Evolutionary conservation across 2,329 filamentous ascomycete genomes (phyloP).

Genomic region (Chaetothyriales sp.): DNA sequence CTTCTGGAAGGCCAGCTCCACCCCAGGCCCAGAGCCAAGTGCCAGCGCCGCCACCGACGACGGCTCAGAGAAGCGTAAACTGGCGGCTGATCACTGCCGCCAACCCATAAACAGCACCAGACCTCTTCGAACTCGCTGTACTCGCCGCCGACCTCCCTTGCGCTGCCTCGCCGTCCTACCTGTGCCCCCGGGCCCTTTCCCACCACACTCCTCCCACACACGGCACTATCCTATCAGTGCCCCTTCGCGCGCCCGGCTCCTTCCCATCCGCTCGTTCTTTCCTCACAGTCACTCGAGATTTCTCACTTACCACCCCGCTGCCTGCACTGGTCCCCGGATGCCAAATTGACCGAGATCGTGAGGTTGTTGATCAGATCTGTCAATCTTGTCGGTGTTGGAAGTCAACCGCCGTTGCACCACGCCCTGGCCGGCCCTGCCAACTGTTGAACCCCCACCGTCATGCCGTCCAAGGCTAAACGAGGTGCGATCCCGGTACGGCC

Average conservation of each 20-base stretch:
- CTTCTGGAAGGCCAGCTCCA: background rate
- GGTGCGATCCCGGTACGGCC: constrained; percentile 7
- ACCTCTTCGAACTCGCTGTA: background rate
- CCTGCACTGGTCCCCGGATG: constrained; percentile 8
- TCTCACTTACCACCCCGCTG: constrained; percentile 9
- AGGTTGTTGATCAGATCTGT: background rate
- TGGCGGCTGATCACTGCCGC: background rate
- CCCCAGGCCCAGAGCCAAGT: background rate
- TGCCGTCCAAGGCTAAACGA: constrained; percentile 17
- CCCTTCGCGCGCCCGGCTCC: no score
- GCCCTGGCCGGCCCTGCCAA: constrained; percentile 2
- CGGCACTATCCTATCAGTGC: background rate
- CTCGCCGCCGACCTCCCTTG: constrained; percentile 1
- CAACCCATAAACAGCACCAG: background rate
- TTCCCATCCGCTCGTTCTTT: background rate
- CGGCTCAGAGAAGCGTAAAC: background rate
- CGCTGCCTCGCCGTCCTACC: background rate
- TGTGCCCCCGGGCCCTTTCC: background rate
- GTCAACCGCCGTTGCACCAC: constrained; percentile 1
- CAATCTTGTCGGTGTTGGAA: constrained; percentile 1
- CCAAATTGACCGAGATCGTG: constrained; percentile 4
- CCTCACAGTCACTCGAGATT: background rate
- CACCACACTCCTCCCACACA: background rate
- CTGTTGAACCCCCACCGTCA: constrained; percentile 3
- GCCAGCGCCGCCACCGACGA: background rate